Conservation (phyloP, 345 rosid species). For the Streptanthus diversifolius region DNA sequence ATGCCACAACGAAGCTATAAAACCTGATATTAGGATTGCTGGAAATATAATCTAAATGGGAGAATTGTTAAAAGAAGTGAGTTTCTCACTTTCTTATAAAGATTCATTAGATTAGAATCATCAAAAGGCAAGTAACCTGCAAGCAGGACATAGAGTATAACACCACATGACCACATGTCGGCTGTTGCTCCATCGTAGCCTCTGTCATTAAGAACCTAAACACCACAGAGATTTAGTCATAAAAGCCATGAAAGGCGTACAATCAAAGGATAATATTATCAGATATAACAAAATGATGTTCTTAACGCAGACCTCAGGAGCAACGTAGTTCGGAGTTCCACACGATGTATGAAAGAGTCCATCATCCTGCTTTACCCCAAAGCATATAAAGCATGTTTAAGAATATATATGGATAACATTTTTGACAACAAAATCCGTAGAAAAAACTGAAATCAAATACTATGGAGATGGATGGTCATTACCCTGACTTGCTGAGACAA, state of each 20-base stretch:
- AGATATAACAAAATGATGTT: neutral
- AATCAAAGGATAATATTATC: neutral
- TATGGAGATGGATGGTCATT: slow-evolving; percentile 17
- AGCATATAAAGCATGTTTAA: slow-evolving; percentile 29
- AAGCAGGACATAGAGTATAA: slow-evolving; percentile 89
- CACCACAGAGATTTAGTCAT: neutral
- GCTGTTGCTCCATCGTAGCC: slow-evolving; percentile 98
- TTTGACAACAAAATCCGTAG: neutral
- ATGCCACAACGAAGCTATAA: slow-evolving; percentile 1
- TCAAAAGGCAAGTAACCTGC: slow-evolving; percentile 99
- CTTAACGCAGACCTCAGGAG: slow-evolving; percentile 74
- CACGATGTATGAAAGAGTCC: slow-evolving; percentile 97
- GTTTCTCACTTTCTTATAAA: slow-evolving; percentile 87
- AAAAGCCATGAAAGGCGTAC: neutral
- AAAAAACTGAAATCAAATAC: neutral
- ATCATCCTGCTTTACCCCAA: slow-evolving; percentile 57
- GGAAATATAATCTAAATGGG: neutral
- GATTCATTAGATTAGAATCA: slow-evolving; percentile 92
- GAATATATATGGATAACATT: slow-evolving; percentile 7
- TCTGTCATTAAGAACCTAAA: slow-evolving; percentile 83
- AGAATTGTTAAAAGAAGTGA: slow-evolving; percentile 11
- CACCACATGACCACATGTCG: slow-evolving; percentile 98
- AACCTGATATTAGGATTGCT: neutral
- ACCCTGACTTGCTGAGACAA: slow-evolving; percentile 96
- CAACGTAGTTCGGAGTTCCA: slow-evolving; percentile 97